These are phyloP conservation scores for Monosporozyma servazzii DNA, from an alignment of 805 yeast species.

Conservation along the genomic window DNA sequence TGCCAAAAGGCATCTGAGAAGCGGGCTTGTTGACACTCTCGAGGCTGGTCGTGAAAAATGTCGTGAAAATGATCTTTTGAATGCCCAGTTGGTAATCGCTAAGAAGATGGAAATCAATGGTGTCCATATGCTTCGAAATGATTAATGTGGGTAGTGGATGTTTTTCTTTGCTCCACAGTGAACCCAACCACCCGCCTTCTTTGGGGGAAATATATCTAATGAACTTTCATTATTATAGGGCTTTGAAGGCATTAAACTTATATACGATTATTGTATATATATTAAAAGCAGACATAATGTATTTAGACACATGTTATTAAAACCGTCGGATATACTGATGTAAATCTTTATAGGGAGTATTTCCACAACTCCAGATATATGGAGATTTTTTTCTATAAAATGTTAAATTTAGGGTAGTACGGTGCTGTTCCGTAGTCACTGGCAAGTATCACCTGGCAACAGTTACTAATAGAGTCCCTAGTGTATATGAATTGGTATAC, in stretches of 20 bases:
- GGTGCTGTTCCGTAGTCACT: background rate
- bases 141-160: constrained; percentile 3
- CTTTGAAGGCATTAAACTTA: background rate
- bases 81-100: constrained; percentile 38
- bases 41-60: constrained; percentile 46
- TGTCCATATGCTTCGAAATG: constrained; percentile 16
- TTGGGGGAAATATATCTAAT: too few species aligned
- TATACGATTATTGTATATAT: too few species aligned
- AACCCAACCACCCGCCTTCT: too few species aligned
- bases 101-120: constrained; percentile 14
- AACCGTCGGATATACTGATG: too few species aligned
- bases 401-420: too few species aligned
- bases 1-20: constrained; percentile 52
- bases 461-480: background rate
- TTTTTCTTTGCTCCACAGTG: background rate
- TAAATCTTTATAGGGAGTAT: too few species aligned
- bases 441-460: too few species aligned
- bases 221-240: background rate
- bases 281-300: too few species aligned
- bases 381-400: too few species aligned
- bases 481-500: background rate
- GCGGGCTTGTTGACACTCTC: constrained; percentile 42
- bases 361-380: too few species aligned
- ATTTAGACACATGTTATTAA: too few species aligned
- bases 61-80: constrained; percentile 50